phyloP scores from a whole-genome alignment of 1,284 basidiomycete genomes.

The Ustanciosporium gigantosporum region DNA sequence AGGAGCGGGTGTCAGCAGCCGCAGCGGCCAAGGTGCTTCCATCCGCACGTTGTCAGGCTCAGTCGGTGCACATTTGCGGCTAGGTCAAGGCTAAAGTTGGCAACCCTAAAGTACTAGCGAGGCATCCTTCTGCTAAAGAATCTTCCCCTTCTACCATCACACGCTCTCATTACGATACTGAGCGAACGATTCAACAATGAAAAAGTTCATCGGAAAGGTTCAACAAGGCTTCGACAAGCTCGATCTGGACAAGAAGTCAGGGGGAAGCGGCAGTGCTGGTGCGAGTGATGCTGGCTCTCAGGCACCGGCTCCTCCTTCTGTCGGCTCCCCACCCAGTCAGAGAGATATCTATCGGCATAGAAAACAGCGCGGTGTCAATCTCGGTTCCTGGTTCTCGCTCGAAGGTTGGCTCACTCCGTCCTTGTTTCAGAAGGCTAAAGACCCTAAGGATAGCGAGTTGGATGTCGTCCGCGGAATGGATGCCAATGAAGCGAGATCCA shows the following conservation, averaged over 20 bases:
- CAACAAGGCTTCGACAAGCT: constrained; percentile 19
- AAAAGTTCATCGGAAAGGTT: constrained; percentile 34
- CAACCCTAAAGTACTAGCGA: no score
- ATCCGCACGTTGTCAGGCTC: no score
- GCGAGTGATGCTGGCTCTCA: constrained; percentile 3
- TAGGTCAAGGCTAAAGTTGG: no score
- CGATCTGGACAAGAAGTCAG: constrained; percentile 3
- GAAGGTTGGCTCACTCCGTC: constrained; percentile 60
- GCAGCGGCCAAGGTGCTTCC: no score
- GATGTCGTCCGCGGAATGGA: constrained; percentile 72
- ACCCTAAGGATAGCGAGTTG: constrained; percentile 61
- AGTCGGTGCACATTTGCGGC: no score
- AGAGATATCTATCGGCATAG: constrained; percentile 69
- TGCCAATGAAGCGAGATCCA: constrained; percentile 65
- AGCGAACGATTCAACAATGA: constrained; percentile 20
- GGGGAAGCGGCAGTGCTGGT: neutral
- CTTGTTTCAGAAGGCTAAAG: constrained; percentile 44
- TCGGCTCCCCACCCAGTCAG: constrained; percentile 17
- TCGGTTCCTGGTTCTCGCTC: constrained; percentile 67
- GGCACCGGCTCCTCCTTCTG: constrained; percentile 22
- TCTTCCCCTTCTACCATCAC: no score
- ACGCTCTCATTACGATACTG: no score
- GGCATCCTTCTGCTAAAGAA: no score
- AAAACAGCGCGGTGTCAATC: constrained; percentile 79
- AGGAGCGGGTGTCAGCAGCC: no score